These are phyloP conservation scores for Colletotrichum filicis DNA, from an alignment of 2,329 filamentous ascomycete genomes.

Conservation along the genomic window DNA sequence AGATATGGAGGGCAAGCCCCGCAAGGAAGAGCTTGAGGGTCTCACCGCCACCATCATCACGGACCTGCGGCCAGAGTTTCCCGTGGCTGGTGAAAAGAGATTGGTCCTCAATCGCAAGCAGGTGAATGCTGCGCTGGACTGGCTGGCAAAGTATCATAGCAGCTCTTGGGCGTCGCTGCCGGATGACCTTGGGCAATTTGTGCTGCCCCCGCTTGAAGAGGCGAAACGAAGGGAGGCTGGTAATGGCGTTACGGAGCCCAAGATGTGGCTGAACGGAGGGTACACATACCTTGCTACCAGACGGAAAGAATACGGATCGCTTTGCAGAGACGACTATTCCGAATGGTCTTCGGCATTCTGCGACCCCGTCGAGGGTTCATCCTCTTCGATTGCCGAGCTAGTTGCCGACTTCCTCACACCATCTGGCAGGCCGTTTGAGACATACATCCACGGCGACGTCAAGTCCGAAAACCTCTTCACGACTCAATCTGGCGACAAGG, in stretches of 20 bases:
- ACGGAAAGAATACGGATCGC: conserved; percentile 61
- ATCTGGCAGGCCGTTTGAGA: conserved; percentile 56
- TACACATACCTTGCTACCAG: conserved; percentile 77
- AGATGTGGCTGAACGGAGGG: conserved; percentile 72
- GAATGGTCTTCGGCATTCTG: conserved; percentile 68
- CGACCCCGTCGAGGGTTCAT: conserved; percentile 37
- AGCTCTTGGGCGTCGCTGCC: conserved; percentile 57
- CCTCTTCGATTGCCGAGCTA: conserved; percentile 59
- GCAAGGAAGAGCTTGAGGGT: conserved; percentile 45
- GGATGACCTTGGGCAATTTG: conserved; percentile 46
- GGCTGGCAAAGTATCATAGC: conserved; percentile 71
- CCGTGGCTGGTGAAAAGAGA: conserved; percentile 66
- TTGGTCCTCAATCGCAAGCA: conserved; percentile 57
- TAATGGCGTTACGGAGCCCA: conserved; percentile 34
- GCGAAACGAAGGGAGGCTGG: conserved; percentile 41
- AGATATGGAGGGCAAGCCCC: conserved; percentile 39
- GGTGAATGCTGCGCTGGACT: conserved; percentile 65
- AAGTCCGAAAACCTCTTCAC: conserved; percentile 77
- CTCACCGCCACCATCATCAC: conserved; percentile 67
- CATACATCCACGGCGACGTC: conserved; percentile 75
- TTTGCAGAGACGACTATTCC: conserved; percentile 57
- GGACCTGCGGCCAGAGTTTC: conserved; percentile 64
- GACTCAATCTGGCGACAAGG: conserved; percentile 55
- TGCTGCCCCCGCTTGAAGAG: conserved; percentile 68
- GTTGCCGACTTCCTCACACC: conserved; percentile 64